Conservation (phyloP, 1,139 yeast genomes). For the Nakaseomyces glabratus region DNA sequence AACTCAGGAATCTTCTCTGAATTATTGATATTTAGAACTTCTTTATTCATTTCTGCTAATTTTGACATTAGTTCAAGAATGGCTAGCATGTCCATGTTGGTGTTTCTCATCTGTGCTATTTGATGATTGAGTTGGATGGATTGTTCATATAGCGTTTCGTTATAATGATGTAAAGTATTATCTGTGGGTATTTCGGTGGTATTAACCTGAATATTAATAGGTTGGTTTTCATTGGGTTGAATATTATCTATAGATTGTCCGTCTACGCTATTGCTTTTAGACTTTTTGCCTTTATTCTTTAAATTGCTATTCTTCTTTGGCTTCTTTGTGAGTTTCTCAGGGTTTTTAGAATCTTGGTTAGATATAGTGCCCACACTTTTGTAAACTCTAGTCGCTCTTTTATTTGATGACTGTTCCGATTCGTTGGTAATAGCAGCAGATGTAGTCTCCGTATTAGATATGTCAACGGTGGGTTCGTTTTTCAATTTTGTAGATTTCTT, state of each 20-base stretch:
- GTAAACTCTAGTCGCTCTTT: neutral
- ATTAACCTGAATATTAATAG: too few relatives aligned
- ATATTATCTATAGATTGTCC: too few relatives aligned
- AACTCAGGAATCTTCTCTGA: neutral
- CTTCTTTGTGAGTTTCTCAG: neutral
- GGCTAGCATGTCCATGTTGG: slow-evolving; percentile 3
- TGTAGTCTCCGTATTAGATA: too few relatives aligned
- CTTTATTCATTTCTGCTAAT: slow-evolving; percentile 1
- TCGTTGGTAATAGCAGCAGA: too few relatives aligned
- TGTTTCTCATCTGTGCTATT: slow-evolving; percentile 9
- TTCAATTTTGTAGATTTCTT: too few relatives aligned
- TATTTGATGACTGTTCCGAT: too few relatives aligned
- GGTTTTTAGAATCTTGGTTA: neutral
- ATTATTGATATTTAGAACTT: neutral
- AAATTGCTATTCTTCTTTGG: neutral
- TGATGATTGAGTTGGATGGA: slow-evolving; percentile 6
- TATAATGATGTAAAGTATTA: too few relatives aligned
- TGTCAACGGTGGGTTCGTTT: too few relatives aligned
- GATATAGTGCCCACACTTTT: neutral
- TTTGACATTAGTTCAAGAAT: slow-evolving; percentile 3
- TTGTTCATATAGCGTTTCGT: neutral
- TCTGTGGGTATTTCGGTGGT: too few relatives aligned
- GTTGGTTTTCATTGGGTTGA: too few relatives aligned
- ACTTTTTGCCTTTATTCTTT: slow-evolving; percentile 2
- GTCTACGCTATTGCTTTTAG: neutral